A percentile compares a stretch with the other conserved stretches of the same genome.
These are phyloP conservation scores for Fusarium camptoceras DNA, from an alignment of 2,329 filamentous ascomycete species.

Conservation along the genomic window DNA sequence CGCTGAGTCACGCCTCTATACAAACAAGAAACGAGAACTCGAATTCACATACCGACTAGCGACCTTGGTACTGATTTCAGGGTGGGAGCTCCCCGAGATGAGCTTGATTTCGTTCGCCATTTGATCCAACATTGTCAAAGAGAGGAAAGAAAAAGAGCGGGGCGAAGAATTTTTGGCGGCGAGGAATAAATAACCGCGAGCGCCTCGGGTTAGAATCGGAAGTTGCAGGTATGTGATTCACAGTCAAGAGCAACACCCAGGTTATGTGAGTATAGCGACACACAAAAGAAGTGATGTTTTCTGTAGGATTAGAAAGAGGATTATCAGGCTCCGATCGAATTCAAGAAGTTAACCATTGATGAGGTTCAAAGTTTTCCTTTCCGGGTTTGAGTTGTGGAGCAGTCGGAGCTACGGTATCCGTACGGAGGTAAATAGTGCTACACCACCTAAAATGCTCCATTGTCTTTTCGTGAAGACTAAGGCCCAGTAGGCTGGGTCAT, in stretches of 20 bases:
- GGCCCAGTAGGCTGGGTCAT: conserved; percentile 31
- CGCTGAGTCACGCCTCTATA: conserved; percentile 3
- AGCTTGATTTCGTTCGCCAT: conserved; percentile 67
- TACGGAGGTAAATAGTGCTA: conserved; percentile 4
- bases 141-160: conserved; percentile 42
- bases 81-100: conserved; percentile 62
- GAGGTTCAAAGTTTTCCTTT: conserved; percentile 45
- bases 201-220: conserved; percentile 21
- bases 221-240: conserved; percentile 39
- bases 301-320: not conserved
- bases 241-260: conserved; percentile 29
- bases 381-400: conserved; percentile 42
- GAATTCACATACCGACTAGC: conserved; percentile 56
- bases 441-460: not conserved
- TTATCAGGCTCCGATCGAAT: conserved; percentile 35
- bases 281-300: not conserved
- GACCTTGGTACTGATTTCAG: conserved; percentile 60
- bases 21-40: conserved; percentile 1
- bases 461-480: not conserved
- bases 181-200: conserved; percentile 43
- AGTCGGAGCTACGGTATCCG: conserved; percentile 21
- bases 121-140: conserved; percentile 54
- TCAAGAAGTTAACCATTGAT: conserved; percentile 15
- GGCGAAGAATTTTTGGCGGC: conserved; percentile 46
- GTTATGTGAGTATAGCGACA: conserved; percentile 4